Percentiles rank a stretch among this genome's conserved stretches.
These are phyloP conservation scores for Parasitella parasitica DNA, from an alignment of 371 early-diverging fungal species.

Conservation along the genomic window DNA sequence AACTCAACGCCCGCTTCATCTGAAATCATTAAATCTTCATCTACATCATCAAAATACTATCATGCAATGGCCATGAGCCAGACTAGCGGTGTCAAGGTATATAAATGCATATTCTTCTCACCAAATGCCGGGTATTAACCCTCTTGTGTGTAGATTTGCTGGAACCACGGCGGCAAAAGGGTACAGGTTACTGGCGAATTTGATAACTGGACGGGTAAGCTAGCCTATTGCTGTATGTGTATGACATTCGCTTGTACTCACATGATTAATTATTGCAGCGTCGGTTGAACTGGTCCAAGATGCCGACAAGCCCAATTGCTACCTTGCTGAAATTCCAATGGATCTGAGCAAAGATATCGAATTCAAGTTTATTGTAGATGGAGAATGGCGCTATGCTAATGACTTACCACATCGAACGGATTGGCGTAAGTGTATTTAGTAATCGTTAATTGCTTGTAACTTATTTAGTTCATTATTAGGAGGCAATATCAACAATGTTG, in stretches of 20 bases:
- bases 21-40: conserved; percentile 2
- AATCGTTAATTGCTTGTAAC: not conserved
- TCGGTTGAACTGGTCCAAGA: conserved; percentile 22
- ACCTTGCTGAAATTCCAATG: conserved; percentile 28
- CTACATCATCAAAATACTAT: not conserved
- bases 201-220: conserved; percentile 53
- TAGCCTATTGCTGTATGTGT: not conserved
- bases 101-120: not conserved
- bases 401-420: conserved; percentile 32
- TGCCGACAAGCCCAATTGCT: conserved; percentile 17
- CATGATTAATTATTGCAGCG: not conserved
- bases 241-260: not conserved
- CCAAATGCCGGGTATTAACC: not conserved
- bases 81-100: not conserved
- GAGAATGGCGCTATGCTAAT: conserved; percentile 43
- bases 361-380: conserved; percentile 54
- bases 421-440: conserved; percentile 15
- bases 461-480: not conserved
- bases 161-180: conserved; percentile 51
- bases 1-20: conserved; percentile 6
- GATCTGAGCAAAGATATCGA: conserved; percentile 21
- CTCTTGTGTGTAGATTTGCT: conserved; percentile 39
- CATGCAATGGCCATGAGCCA: not conserved
- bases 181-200: conserved; percentile 55
- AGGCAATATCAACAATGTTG: conserved; percentile 25